phyloP scores from a whole-genome alignment of 139 green algal species.

The Chlorella ohadii region DNA sequence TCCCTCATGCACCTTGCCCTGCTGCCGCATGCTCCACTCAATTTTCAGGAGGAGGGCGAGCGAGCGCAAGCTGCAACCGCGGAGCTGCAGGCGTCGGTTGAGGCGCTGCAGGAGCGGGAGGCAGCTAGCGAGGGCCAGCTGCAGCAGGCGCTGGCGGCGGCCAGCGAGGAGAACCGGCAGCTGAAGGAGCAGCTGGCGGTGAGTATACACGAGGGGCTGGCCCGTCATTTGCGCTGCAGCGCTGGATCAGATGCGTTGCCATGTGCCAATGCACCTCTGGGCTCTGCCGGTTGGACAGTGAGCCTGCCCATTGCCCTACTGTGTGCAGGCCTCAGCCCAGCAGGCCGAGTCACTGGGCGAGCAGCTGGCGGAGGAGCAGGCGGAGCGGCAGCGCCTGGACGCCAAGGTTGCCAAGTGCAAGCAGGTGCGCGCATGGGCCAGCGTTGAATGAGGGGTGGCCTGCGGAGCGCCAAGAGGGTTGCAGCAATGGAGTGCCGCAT shows the following conservation, averaged over 20 bases:
- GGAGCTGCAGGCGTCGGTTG: neutral
- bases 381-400: constrained; percentile 17
- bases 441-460: too few species aligned
- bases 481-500: too few species aligned
- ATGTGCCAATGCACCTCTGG: too few species aligned
- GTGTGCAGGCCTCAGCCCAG: too few species aligned
- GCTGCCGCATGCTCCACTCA: too few species aligned
- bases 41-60: constrained; percentile 18
- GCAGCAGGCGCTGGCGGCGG: constrained; percentile 3
- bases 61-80: neutral
- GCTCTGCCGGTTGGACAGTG: too few species aligned
- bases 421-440: neutral
- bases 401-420: constrained; percentile 24
- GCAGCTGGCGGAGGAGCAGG: neutral
- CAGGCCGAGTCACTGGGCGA: constrained; percentile 1
- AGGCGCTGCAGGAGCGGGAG: neutral
- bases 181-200: constrained; percentile 12
- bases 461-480: too few species aligned
- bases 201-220: too few species aligned
- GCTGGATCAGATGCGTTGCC: too few species aligned
- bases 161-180: neutral
- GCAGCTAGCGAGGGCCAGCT: constrained; percentile 8
- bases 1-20: too few species aligned
- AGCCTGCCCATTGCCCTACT: too few species aligned
- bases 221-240: too few species aligned